Base-by-base conservation (phyloP, 176 grass and related monocot species). In the Secale cereale region DNA sequence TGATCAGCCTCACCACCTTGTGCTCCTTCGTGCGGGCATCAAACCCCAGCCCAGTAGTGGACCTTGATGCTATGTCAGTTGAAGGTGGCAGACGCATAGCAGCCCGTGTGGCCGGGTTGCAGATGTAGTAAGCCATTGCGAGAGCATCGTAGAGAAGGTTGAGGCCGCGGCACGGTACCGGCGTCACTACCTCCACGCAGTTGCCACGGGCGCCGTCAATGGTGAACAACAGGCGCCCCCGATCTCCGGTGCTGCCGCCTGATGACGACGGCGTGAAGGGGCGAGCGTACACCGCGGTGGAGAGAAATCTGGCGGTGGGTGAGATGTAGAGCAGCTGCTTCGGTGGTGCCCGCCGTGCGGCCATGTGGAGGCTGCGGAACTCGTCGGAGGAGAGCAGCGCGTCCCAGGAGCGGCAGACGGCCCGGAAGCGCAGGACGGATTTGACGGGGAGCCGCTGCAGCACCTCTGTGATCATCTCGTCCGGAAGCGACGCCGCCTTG, bases 41-140 rank as follows among this genome's bases (percentile, higher is more conserved):
- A 19, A 86, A 85, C 3, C 63, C 74, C 10, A 86, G 76, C 22
- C 84, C 65, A 20, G 76, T 66, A 4, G 64, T 72, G 7, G 37
- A 73, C 17, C 19, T 23, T 1, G 50, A 48, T 48, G 12, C 0
- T 12, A n/a, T 64, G 6, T 59, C 35, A 0, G 12, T 2, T 63
- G 9, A 85, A 4, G 74, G 74, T 0, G 74, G 83, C 32, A 78
- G 8, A 1, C 64, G 9, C 3, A 36, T 80, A 14, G 79, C 14
- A 43, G 54, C 65, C 36, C 66, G 7, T n/a, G 84, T 86, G 50
- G 65, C 20, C 32, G 76, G 33, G 40, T 86, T 86, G 83, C 28
- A 61, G 8, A 86, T 37, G 22, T 73, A 80, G 54, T 79, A 80
- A 9, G 76, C 52, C 15, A 4, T 77, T 0, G 7, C 14, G 0